These are phyloP conservation scores for Saturnispora ahearnii DNA, from an alignment of 805 yeast species.

Conservation along the genomic window DNA sequence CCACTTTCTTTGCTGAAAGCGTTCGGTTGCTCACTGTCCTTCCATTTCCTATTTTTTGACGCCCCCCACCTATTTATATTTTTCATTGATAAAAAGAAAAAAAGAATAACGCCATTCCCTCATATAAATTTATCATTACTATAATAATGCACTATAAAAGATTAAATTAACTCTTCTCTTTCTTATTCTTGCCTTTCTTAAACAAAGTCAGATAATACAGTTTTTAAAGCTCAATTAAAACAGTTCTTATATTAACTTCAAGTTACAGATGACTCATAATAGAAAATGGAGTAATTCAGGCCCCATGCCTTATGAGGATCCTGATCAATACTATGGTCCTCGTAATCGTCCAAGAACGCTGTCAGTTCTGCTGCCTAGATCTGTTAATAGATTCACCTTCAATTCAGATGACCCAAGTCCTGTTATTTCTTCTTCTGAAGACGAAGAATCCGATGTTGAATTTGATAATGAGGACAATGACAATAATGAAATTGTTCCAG, in stretches of 20 bases:
- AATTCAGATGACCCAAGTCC: slow-evolving; percentile 10
- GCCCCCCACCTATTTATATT: background rate
- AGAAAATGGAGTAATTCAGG: slow-evolving; percentile 3
- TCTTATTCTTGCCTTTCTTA: background rate
- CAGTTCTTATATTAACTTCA: background rate
- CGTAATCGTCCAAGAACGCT: slow-evolving; percentile 1
- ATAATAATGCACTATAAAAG: background rate
- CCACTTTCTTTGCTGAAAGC: background rate
- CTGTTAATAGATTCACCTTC: background rate
- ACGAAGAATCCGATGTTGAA: slow-evolving; percentile 3
- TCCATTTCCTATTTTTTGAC: no score
- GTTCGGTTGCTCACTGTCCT: no score
- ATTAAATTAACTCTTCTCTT: background rate
- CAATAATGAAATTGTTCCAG: background rate
- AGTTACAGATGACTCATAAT: background rate
- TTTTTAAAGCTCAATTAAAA: no score
- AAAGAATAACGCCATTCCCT: background rate
- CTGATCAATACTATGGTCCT: slow-evolving; percentile 8
- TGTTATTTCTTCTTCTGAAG: slow-evolving; percentile 12
- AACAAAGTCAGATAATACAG: background rate
- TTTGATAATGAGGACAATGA: slow-evolving; percentile 9
- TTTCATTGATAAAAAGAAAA: background rate
- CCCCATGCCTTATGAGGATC: slow-evolving; percentile 1
- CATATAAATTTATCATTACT: background rate
- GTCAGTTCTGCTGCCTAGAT: slow-evolving; percentile 9